phyloP scores from a whole-genome alignment of 2,329 filamentous ascomycete genomes.

The Magnaporthiopsis poae region DNA sequence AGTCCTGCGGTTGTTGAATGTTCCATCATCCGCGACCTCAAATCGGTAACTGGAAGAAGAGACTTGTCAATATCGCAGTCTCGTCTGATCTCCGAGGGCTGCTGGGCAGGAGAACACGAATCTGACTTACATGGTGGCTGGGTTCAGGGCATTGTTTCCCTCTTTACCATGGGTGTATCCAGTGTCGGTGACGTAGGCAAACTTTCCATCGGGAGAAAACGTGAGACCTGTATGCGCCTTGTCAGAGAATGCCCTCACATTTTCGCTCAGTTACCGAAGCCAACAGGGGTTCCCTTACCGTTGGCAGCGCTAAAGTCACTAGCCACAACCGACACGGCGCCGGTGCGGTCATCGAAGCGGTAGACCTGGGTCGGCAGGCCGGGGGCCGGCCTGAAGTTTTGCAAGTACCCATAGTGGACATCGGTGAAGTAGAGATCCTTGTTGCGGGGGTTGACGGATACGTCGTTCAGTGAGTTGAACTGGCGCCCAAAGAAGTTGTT shows the following conservation, averaged over 20 bases:
- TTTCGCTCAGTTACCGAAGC: background rate
- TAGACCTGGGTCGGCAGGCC: conserved; percentile 50
- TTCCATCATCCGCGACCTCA: conserved; percentile 34
- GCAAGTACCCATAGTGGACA: conserved; percentile 47
- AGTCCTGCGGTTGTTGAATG: conserved; percentile 36
- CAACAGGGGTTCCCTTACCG: conserved; percentile 21
- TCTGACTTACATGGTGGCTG: conserved; percentile 36
- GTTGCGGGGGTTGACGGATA: conserved; percentile 41
- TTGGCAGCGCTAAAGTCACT: conserved; percentile 49
- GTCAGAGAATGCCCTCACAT: background rate
- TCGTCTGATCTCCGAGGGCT: background rate
- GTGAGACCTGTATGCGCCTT: conserved; percentile 31
- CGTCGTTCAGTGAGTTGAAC: conserved; percentile 53
- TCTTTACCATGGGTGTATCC: conserved; percentile 27
- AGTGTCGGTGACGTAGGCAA: conserved; percentile 49
- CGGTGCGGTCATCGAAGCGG: conserved; percentile 39
- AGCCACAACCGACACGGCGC: conserved; percentile 43
- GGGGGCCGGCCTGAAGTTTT: conserved; percentile 45
- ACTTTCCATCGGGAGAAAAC: conserved; percentile 43
- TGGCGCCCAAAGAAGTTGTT: conserved; percentile 51
- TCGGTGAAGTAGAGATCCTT: conserved; percentile 58
- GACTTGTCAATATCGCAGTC: background rate
- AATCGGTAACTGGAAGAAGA: conserved; percentile 31
- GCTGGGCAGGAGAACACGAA: no score
- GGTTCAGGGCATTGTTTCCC: conserved; percentile 31